Base-by-base conservation (phyloP, 2,329 filamentous ascomycete genomes). In the Diaporthe caulivora region DNA sequence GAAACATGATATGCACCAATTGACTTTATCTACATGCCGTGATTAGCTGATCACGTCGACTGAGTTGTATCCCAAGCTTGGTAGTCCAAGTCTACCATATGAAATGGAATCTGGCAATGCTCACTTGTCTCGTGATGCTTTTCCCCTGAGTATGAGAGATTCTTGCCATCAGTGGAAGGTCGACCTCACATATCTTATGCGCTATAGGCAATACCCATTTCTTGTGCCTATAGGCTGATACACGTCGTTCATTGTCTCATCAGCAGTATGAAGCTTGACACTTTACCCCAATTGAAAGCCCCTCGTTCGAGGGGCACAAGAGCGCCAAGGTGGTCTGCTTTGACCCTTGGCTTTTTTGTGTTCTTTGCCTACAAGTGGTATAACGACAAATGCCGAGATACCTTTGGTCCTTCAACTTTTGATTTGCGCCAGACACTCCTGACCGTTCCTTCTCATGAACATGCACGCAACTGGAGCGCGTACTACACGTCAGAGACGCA, bases 391-490 rank as follows among this genome's bases (percentile, higher is more conserved):
- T 24, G 17, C 51, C 15, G 11, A 29, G 17, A 8, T 29, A 2
- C 29, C 24, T 6, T 54, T 54, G 15, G 24, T 13, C 11, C 51
- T 54, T 54, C 24, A 29, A 29, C 24, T 29, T 54, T 54, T 2
- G 51, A 54, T 29, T 54, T 54, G 8, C 51, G 51, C 11, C 24
- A 54, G 29, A 54, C 24, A 54, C 51, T 54, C 24, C 51, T 54
- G 13, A 29, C 51, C 6, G 51, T 54, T 29, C 51, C 51, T 54
- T 54, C 51, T 29, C 51, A 18, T 29, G 51, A 54, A 29, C 51
- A 54, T 54, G 51, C 51, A 18, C 51, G 51, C 51, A 54, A 54
- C 51, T 54, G 51, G 51, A 54, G 51, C 29, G 51, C 51, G 51
- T 54, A 54, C 24, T 54, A 54, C 29, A 54, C 51, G 24, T 54